Evolutionary conservation across 2,329 filamentous ascomycete species (phyloP).

Genomic region (Talaromyces sp.): DNA sequence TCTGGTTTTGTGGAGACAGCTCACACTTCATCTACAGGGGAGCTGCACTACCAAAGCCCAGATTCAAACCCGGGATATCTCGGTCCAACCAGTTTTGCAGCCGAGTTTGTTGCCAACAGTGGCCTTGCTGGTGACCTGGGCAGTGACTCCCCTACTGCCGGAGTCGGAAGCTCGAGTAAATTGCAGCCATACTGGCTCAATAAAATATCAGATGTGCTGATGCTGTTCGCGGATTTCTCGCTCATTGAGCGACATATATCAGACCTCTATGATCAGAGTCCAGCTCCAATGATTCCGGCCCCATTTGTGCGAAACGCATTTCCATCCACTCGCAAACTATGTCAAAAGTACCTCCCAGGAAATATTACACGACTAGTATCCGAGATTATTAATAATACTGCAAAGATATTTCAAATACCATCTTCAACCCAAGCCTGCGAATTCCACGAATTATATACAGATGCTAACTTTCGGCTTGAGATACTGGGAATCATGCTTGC

Average conservation of each 20-base stretch:
- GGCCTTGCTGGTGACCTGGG: constrained; percentile 18
- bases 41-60: constrained; percentile 1
- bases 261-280: constrained; percentile 1
- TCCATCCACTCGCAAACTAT: neutral
- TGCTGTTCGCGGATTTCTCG: neutral
- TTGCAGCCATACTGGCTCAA: constrained; percentile 5
- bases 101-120: constrained; percentile 22
- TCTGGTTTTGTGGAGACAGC: neutral
- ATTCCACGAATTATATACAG: constrained; percentile 37
- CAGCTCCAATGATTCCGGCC: neutral
- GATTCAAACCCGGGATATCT: constrained; percentile 24
- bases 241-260: neutral
- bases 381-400: constrained; percentile 24
- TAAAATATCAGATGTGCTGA: neutral
- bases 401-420: constrained; percentile 21
- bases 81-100: constrained; percentile 32
- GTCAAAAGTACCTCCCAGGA: neutral
- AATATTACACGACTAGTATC: neutral
- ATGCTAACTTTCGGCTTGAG: constrained; percentile 35
- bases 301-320: constrained; percentile 7
- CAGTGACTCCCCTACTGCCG: neutral
- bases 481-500: constrained; percentile 35
- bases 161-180: neutral
- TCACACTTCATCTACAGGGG: neutral
- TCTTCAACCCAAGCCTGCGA: constrained; percentile 24